Conservation (phyloP, 768 basidiomycete species). For the Rhizopogon vinicolor region DNA sequence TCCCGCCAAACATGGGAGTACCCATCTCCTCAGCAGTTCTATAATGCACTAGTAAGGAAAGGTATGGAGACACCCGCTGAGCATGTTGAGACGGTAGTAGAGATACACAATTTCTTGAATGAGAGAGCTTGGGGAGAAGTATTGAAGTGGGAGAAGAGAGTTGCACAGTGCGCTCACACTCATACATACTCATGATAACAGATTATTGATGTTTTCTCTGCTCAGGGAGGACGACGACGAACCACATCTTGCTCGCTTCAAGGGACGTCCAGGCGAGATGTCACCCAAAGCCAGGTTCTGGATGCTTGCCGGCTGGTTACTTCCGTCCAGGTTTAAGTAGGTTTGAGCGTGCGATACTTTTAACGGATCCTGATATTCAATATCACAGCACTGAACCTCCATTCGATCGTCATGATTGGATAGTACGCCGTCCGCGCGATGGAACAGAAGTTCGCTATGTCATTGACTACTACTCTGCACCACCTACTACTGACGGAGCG, state of each 20-base stretch:
- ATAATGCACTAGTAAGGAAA: conserved; percentile 93
- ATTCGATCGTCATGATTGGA: conserved; percentile 98
- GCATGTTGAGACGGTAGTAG: conserved; percentile 94
- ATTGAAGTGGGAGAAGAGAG: conserved; percentile 81
- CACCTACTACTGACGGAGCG: conserved; percentile 82
- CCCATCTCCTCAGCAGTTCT: conserved; percentile 96
- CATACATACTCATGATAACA: neutral
- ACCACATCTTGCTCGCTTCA: conserved; percentile 77
- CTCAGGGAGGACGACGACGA: conserved; percentile 51
- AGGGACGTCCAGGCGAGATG: conserved; percentile 86
- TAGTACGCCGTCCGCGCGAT: conserved; percentile 75
- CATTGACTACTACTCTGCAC: conserved; percentile 97
- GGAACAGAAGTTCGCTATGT: conserved; percentile 90
- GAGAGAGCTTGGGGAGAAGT: conserved; percentile 97
- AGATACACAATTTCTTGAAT: conserved; percentile 97
- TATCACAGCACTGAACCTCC: conserved; percentile 75
- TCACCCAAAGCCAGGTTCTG: conserved; percentile 92
- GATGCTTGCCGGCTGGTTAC: conserved; percentile 82
- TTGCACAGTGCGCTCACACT: conserved; percentile 19
- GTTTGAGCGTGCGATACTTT: conserved; percentile 19
- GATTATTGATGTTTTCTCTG: conserved; percentile 1
- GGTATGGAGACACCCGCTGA: conserved; percentile 98
- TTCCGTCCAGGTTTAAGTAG: conserved; percentile 89
- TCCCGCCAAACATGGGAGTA: conserved; percentile 74
- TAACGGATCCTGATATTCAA: neutral